Evolutionary conservation across 805 yeast species (phyloP).

Genomic region (Candida mattraensis): DNA sequence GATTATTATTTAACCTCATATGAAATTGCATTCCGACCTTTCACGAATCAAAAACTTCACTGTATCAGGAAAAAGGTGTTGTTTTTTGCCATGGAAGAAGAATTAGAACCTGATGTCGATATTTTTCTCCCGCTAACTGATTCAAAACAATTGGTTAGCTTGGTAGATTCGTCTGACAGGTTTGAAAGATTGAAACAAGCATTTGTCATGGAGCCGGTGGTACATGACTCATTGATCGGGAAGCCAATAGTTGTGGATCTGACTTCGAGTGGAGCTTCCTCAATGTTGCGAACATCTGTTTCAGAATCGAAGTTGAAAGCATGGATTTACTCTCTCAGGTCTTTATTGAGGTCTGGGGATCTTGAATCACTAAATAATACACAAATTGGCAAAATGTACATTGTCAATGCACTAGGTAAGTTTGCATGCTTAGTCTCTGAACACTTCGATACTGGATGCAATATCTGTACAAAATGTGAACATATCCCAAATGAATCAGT

Average conservation of each 20-base stretch:
- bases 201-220: slow-evolving; percentile 2
- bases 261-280: slow-evolving; percentile 14
- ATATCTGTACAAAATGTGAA: slow-evolving; percentile 42
- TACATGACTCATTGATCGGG: not conserved
- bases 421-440: slow-evolving; percentile 42
- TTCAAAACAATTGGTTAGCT: slow-evolving; percentile 8
- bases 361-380: slow-evolving; percentile 5
- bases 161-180: slow-evolving; percentile 13
- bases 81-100: slow-evolving; percentile 5
- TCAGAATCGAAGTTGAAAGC: slow-evolving; percentile 6
- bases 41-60: slow-evolving; percentile 11
- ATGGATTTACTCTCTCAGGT: slow-evolving; percentile 13
- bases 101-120: slow-evolving; percentile 8
- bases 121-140: slow-evolving; percentile 12
- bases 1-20: slow-evolving; percentile 4
- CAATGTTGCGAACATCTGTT: not conserved
- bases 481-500: slow-evolving; percentile 10
- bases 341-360: slow-evolving; percentile 3
- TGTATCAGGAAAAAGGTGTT: slow-evolving; percentile 16
- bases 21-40: slow-evolving; percentile 16
- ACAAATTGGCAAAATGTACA: slow-evolving; percentile 23
- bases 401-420: slow-evolving; percentile 41
- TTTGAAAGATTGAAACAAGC: slow-evolving; percentile 4
- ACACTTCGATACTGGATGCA: slow-evolving; percentile 34
- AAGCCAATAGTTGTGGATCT: slow-evolving; percentile 14